Evolutionary conservation across 257 asterid species (phyloP).

Genomic region (Paraleonurus japonicus): DNA sequence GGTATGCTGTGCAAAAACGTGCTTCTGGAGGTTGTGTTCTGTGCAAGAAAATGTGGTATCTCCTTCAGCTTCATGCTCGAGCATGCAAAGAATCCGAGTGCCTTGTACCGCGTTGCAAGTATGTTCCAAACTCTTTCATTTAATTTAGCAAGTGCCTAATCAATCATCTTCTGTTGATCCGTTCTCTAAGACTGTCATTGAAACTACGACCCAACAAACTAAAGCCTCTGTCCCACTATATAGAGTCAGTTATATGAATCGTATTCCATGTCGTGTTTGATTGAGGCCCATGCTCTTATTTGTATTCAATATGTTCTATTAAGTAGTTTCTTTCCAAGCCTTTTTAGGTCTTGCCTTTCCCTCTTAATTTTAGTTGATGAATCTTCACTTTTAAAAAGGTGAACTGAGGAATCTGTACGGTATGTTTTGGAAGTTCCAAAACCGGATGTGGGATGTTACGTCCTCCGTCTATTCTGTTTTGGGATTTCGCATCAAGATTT

Average conservation of each 20-base stretch:
- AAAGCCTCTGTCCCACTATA: neutral
- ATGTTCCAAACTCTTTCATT: constrained; percentile 21
- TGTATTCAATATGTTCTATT: neutral
- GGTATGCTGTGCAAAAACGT: constrained; percentile 86
- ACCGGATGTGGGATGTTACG: too few species aligned
- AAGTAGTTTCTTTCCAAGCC: neutral
- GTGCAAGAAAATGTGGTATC: constrained; percentile 98
- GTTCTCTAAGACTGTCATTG: neutral
- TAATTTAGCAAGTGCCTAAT: neutral
- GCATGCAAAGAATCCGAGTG: constrained; percentile 94
- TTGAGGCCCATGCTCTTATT: neutral
- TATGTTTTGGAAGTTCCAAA: too few species aligned
- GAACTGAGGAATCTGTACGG: neutral
- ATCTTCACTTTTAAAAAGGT: neutral
- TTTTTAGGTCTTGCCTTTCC: neutral
- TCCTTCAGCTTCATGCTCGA: constrained; percentile 92
- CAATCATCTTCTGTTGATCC: neutral
- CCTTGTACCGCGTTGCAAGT: constrained; percentile 98
- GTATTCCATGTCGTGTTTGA: neutral
- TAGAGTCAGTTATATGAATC: neutral
- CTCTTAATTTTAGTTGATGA: neutral
- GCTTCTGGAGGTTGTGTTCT: constrained; percentile 90
- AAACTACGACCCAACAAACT: neutral
- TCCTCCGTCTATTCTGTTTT: too few species aligned
- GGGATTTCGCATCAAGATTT: too few species aligned